Evolutionary conservation across 768 basidiomycete genomes (phyloP).

Genomic region (Phlebiopsis flavidoalba): DNA sequence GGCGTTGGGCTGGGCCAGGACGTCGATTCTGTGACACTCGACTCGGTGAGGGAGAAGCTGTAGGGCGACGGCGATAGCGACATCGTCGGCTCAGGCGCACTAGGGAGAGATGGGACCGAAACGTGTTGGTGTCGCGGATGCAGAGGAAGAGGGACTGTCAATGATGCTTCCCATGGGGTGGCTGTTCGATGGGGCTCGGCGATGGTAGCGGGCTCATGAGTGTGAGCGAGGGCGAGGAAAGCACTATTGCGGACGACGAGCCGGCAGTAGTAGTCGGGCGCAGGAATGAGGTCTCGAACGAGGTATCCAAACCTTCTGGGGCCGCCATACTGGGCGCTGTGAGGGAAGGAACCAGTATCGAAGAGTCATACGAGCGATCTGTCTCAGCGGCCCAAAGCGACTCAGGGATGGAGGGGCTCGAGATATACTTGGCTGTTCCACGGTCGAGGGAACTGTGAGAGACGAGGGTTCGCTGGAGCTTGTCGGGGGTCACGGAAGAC

Average conservation of each 20-base stretch:
- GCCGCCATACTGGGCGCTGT: conserved; percentile 46
- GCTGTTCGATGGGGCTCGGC: not conserved
- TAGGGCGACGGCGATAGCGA: not conserved
- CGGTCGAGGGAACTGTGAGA: conserved; percentile 17
- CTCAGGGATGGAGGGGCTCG: conserved; percentile 35
- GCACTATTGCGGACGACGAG: conserved; percentile 20
- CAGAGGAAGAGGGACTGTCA: not conserved
- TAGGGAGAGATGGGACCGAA: conserved; percentile 28
- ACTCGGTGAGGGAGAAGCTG: not conserved
- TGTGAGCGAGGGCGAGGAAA: conserved; percentile 24
- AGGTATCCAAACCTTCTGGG: conserved; percentile 56
- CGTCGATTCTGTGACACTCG: not conserved
- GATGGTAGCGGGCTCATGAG: conserved; percentile 6
- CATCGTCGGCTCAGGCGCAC: conserved; percentile 22
- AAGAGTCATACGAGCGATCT: conserved; percentile 71
- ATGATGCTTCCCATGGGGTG: not conserved
- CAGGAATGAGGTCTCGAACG: conserved; percentile 72
- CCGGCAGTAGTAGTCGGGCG: conserved; percentile 44
- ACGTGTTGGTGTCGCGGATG: not conserved
- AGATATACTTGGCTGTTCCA: conserved; percentile 27
- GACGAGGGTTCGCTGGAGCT: conserved; percentile 19
- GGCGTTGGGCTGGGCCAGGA: not conserved
- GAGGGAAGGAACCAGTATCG: conserved; percentile 67
- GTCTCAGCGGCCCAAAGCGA: conserved; percentile 60
- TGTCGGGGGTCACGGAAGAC: conserved; percentile 32